Conservation (phyloP, 331 rosid genomes). For the Malus hybrid region DNA sequence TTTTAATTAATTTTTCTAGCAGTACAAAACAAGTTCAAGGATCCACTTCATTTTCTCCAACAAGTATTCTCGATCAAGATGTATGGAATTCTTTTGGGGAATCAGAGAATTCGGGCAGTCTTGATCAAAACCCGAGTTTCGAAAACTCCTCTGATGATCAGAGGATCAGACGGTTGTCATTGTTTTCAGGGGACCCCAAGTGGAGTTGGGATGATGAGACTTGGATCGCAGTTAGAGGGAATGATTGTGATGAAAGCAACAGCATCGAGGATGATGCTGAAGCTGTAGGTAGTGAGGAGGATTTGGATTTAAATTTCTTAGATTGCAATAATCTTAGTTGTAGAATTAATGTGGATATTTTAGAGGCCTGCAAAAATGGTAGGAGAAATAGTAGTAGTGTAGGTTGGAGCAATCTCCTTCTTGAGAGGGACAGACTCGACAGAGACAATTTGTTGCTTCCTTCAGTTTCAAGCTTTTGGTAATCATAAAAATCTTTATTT, state of each 20-base stretch:
- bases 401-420: slow-evolving; percentile 28
- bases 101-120: slow-evolving; percentile 19
- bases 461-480: slow-evolving; percentile 32
- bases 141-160: slow-evolving; percentile 27
- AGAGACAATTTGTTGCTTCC: slow-evolving; percentile 19
- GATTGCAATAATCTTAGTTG: not conserved
- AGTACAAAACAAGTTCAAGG: slow-evolving; percentile 30
- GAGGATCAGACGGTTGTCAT: slow-evolving; percentile 60
- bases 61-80: slow-evolving; percentile 72
- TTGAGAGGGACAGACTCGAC: slow-evolving; percentile 22
- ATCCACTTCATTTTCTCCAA: slow-evolving; percentile 57
- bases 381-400: slow-evolving; percentile 19
- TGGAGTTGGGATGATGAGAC: slow-evolving; percentile 48
- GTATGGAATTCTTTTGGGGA: slow-evolving; percentile 65
- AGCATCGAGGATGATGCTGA: not conserved
- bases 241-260: slow-evolving; percentile 8
- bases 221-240: slow-evolving; percentile 61
- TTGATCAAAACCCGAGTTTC: slow-evolving; percentile 3
- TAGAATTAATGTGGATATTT: slow-evolving; percentile 18
- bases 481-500: not conserved
- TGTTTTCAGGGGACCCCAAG: slow-evolving; percentile 36
- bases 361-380: slow-evolving; percentile 16
- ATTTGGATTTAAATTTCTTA: not conserved
- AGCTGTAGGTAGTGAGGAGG: not conserved
- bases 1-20: slow-evolving; percentile 2